Evolutionary conservation across 176 grass and related monocot genomes (phyloP).

Genomic region (Carex scoparia): DNA sequence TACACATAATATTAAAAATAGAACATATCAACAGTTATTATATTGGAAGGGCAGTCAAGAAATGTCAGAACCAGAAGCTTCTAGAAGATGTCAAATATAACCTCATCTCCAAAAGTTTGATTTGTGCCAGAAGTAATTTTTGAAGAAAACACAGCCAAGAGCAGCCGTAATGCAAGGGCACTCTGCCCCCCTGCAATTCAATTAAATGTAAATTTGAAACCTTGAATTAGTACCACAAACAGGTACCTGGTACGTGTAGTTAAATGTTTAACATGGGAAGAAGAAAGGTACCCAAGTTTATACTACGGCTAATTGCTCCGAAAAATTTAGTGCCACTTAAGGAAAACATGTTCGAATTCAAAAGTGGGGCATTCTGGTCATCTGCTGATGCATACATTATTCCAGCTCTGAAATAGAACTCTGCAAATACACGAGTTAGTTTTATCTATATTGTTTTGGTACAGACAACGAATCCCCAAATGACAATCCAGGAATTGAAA

Average conservation of each 20-base stretch:
- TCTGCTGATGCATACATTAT: conserved; percentile 66
- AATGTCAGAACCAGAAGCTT: conserved; percentile 9
- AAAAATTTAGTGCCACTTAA: conserved; percentile 67
- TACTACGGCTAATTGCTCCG: conserved; percentile 76
- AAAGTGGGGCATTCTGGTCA: conserved; percentile 37
- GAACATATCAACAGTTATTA: not conserved
- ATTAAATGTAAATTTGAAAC: not conserved
- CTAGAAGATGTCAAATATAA: not conserved
- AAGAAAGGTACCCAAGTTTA: conserved; percentile 49
- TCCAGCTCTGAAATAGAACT: conserved; percentile 73
- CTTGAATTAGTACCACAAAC: not conserved
- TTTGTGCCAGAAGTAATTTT: conserved; percentile 71
- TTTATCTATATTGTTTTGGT: not conserved
- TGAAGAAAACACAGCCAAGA: conserved; percentile 85
- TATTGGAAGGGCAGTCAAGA: not conserved
- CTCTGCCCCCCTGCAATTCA: conserved; percentile 72
- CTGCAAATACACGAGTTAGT: conserved; percentile 54
- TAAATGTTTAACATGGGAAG: not conserved
- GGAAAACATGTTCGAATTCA: conserved; percentile 84
- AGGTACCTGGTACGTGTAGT: not conserved
- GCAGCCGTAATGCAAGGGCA: conserved; percentile 78
- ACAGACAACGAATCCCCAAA: not conserved
- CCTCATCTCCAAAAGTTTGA: conserved; percentile 82
- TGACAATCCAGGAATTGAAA: not conserved
- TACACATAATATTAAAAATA: conserved; percentile 14